Evolutionary conservation across 75 land plant genomes (phyloP).

Genomic region (Pinus taeda): DNA sequence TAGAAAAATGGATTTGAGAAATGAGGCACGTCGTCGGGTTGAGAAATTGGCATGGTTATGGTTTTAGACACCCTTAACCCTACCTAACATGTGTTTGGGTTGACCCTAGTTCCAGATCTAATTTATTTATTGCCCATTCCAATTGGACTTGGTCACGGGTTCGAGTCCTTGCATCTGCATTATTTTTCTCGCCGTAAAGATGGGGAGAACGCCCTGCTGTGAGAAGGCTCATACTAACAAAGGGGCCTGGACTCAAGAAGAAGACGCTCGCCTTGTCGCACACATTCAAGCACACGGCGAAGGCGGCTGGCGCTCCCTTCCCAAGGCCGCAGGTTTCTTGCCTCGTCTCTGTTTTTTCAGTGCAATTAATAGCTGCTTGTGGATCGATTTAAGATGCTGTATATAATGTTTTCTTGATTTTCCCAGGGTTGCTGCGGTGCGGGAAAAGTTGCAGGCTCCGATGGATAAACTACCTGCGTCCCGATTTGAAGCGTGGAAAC

Average conservation of each 20-base stretch:
- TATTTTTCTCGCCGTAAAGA: no score
- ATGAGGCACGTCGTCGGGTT: no score
- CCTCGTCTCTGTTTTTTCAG: not conserved
- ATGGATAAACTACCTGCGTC: slow-evolving; percentile 67
- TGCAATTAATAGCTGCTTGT: no score
- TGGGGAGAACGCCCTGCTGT: slow-evolving; percentile 62
- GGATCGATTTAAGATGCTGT: not conserved
- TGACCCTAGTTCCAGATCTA: no score
- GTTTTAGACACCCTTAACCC: no score
- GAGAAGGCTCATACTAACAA: slow-evolving; percentile 68
- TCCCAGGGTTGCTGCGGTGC: slow-evolving; percentile 39
- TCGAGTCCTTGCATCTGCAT: no score
- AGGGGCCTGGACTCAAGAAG: slow-evolving; percentile 66
- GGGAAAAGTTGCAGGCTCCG: slow-evolving; percentile 74
- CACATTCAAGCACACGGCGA: slow-evolving; percentile 60
- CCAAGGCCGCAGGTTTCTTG: slow-evolving; percentile 45
- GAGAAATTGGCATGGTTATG: no score
- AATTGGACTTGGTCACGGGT: no score
- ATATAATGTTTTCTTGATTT: not conserved
- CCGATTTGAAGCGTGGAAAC: slow-evolving; percentile 66
- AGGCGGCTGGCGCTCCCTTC: slow-evolving; percentile 64
- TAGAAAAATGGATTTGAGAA: no score
- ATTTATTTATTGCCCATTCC: no score
- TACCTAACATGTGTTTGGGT: no score
- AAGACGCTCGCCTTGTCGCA: slow-evolving; percentile 48